Evolutionary conservation across 805 yeast genomes (phyloP).

Genomic region (Ogataea angusta): DNA sequence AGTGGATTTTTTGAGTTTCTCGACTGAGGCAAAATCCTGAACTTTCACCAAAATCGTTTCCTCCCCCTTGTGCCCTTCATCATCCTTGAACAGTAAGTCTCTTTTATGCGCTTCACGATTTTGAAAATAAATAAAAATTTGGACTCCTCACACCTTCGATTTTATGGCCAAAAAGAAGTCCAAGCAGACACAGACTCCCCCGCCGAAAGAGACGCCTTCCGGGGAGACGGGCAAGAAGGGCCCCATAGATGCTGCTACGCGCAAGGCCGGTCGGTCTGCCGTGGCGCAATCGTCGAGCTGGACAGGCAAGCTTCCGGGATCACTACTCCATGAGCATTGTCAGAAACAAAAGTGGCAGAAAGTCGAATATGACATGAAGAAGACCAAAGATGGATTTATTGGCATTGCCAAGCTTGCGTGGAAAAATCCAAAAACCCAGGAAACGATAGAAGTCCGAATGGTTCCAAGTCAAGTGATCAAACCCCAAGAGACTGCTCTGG

Average conservation of each 20-base stretch:
- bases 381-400: constrained; percentile 47
- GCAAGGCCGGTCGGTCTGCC: constrained; percentile 26
- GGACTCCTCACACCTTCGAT: constrained; percentile 10
- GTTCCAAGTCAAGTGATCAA: constrained; percentile 46
- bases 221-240: constrained; percentile 3
- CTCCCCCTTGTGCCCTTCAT: no score
- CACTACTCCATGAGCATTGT: constrained; percentile 79
- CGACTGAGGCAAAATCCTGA: no score
- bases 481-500: constrained; percentile 78
- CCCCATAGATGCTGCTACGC: constrained; percentile 4
- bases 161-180: constrained; percentile 11
- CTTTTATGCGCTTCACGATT: no score
- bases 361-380: constrained; percentile 71
- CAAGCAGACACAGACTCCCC: background rate
- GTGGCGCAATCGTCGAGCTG: constrained; percentile 73
- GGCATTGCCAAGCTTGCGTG: constrained; percentile 65
- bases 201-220: background rate
- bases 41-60: no score
- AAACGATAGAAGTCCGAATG: constrained; percentile 54
- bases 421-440: constrained; percentile 80
- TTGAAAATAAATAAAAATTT: background rate
- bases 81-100: no score
- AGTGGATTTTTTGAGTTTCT: no score
- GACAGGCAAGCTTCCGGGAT: constrained; percentile 94
- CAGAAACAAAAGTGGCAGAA: constrained; percentile 89